Evolutionary conservation across 257 asterid species (phyloP), one percentile per base, ranked within the genome.

Genomic region (Scutellaria barbata): DNA sequence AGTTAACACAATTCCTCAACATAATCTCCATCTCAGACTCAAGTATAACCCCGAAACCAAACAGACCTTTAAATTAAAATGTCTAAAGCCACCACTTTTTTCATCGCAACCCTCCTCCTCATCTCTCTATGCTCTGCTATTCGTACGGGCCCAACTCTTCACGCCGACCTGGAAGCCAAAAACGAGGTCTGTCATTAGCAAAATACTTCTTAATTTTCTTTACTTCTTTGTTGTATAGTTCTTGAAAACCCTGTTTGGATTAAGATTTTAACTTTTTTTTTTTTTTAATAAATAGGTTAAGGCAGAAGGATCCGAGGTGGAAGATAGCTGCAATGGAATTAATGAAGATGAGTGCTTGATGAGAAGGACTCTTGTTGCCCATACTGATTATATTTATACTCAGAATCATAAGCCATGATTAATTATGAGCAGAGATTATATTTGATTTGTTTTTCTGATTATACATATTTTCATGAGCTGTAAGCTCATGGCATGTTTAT

Each of bases 331-430:
- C 83, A 60, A 60, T 5, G 93, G 88, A 68, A 47, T 80, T 14
- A 76, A 78, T 40, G 86, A 85, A 63, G 90, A 85, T 20, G 91
- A 87, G 76, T 89, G 91, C 63, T 77, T 89, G 79, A 84, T 67
- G 89, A 87, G 90, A 51, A 85, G 88, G 43, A 85, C 87, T 13
- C 77, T 85, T 4, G 79, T 45, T 71, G 96, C 93, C 25, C 93
- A 87, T 75, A 48, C 72, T 55, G 96, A 89, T 65, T 89, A 87
- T 71, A 89, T 87, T 52, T 89, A 89, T 13, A 89, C 96, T 50
- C 96, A 89, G 79, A 64, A 77, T 2, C 83, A 83, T 11, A 82
- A 84, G 1, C 89, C 90, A n/a, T 88, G 16, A 18, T 37, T 48
- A 48, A 5, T 5, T 40, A 63, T 3, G 12, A 30, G 7, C 13